Conservation (phyloP, 2,329 filamentous ascomycete species). For the Fragosphaeria purpurea region DNA sequence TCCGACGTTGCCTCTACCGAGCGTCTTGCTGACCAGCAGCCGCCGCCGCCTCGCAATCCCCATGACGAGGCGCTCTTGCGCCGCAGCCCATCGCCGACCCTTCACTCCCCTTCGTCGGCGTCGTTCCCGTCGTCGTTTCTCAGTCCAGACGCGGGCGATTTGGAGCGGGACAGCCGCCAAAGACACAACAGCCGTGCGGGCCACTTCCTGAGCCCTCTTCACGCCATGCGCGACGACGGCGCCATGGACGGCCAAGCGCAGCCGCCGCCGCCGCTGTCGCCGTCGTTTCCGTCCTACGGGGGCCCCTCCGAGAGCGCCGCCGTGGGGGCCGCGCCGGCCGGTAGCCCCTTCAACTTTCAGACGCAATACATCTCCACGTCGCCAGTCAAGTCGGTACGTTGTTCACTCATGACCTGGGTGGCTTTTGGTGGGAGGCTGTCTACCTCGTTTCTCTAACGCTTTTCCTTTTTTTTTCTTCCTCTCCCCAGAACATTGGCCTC, state of each 20-base stretch:
- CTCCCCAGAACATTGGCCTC: conserved; percentile 70
- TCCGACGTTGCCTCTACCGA: conserved; percentile 1
- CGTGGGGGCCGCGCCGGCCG: background rate
- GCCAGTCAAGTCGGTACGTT: conserved; percentile 65
- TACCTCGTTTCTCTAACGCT: background rate
- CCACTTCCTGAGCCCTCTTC: conserved; percentile 1
- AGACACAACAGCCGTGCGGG: too few species aligned
- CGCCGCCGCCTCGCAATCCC: conserved; percentile 4
- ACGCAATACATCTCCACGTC: conserved; percentile 66
- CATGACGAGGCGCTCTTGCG: conserved; percentile 12
- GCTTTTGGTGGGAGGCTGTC: background rate
- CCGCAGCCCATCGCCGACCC: conserved; percentile 10
- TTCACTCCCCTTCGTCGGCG: background rate
- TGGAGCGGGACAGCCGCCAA: too few species aligned
- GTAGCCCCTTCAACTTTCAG: conserved; percentile 88
- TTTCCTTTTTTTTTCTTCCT: background rate
- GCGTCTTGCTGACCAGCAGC: background rate
- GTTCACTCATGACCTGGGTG: background rate
- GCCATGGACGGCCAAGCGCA: conserved; percentile 5
- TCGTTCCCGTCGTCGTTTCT: background rate
- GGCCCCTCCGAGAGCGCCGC: background rate
- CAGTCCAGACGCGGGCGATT: background rate
- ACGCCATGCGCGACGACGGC: background rate
- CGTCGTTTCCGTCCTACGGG: background rate
- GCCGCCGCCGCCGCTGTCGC: conserved; percentile 1